Conservation (phyloP, 495 filamentous ascomycete genomes). For the Tuber umbilicatum region DNA sequence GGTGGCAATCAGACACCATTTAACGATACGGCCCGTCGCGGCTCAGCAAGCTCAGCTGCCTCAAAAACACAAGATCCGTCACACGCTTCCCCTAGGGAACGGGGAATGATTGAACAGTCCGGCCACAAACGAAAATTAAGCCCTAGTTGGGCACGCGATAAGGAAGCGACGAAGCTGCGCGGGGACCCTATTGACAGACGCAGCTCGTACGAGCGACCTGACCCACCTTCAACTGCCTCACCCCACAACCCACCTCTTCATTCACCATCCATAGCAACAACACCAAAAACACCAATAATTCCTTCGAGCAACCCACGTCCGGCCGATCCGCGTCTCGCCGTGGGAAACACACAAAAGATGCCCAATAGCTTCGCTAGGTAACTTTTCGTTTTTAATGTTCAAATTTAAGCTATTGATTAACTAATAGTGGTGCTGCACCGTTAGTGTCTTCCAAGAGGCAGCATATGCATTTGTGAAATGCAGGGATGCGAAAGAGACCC, state of each 20-base stretch:
- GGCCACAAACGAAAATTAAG: not conserved
- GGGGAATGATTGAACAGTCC: not conserved
- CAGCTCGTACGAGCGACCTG: not conserved
- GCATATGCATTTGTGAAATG: conserved; percentile 25
- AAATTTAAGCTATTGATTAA: conserved; percentile 4
- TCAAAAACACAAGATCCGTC: not conserved
- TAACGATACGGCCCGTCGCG: not conserved
- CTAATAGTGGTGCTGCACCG: conserved; percentile 7
- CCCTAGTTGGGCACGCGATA: not conserved
- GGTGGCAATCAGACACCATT: not conserved
- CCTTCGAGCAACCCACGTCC: not conserved
- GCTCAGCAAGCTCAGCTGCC: not conserved
- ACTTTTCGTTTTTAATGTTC: not conserved
- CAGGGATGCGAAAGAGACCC: conserved; percentile 13
- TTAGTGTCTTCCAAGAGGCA: conserved; percentile 32
- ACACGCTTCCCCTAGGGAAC: not conserved
- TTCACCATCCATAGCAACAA: conserved; percentile 4
- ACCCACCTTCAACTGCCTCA: not conserved
- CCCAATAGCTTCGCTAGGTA: not conserved
- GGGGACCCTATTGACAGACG: not conserved
- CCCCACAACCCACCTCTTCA: not conserved
- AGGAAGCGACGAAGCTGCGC: not conserved
- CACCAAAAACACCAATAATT: not conserved
- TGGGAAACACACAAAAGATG: not conserved
- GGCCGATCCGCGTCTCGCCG: not conserved